A percentile compares a stretch with the other conserved stretches of the same genome.
Conservation (phyloP, 2,329 filamentous ascomycete species). For the Xylariaceae sp. region DNA sequence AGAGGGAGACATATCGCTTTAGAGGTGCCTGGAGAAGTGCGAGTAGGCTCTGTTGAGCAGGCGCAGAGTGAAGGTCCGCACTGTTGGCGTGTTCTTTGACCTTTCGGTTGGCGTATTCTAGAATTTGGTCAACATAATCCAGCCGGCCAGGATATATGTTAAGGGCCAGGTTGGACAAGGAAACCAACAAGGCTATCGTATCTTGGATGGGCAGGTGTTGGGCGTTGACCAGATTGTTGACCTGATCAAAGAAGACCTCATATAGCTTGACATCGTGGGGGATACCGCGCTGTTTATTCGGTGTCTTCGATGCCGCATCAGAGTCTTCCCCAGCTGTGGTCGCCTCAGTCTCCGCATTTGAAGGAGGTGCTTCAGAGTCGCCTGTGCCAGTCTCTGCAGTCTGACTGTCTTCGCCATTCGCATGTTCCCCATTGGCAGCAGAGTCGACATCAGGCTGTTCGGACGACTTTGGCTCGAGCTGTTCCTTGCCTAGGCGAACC, state of each 20-base stretch:
- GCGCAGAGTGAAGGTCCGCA: conserved; percentile 85
- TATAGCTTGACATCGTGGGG: conserved; percentile 83
- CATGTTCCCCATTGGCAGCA: conserved; percentile 32
- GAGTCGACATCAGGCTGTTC: conserved; percentile 24
- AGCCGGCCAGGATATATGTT: conserved; percentile 92
- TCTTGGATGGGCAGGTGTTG: conserved; percentile 91
- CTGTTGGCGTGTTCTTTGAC: conserved; percentile 87
- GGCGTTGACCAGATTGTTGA: conserved; percentile 86
- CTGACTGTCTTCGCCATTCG: conserved; percentile 32
- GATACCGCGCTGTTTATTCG: conserved; percentile 48
- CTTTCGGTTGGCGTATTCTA: conserved; percentile 83
- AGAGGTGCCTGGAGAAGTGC: conserved; percentile 87
- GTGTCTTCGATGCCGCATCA: conserved; percentile 16
- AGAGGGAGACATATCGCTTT: conserved; percentile 85
- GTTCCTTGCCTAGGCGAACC: conserved; percentile 63
- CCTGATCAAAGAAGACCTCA: conserved; percentile 95
- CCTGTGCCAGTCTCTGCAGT: conserved; percentile 28
- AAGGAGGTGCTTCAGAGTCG: conserved; percentile 32
- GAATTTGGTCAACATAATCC: conserved; percentile 92
- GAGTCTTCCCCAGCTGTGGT: conserved; percentile 43
- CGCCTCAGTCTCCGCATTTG: conserved; percentile 42
- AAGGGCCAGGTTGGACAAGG: conserved; percentile 84
- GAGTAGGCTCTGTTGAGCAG: conserved; percentile 83
- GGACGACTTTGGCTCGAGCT: conserved; percentile 26
- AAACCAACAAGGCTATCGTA: conserved; percentile 90